Base-by-base conservation (phyloP, 1,284 basidiomycete species). In the Pseudozyma thailandica region DNA sequence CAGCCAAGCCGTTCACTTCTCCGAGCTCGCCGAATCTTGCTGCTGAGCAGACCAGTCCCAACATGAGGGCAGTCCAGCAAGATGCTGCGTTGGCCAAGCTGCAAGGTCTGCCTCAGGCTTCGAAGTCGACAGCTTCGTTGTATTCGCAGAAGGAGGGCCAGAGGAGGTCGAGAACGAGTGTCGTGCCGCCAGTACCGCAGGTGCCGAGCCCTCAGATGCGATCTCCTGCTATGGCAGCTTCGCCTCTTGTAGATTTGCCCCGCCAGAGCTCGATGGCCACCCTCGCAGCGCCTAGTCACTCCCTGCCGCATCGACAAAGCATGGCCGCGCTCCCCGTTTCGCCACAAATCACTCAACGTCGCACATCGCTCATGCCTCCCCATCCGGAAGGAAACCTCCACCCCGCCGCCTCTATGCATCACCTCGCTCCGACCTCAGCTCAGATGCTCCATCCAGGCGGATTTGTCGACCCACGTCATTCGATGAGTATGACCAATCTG, bases 401-500 rank as follows among this genome's bases (percentile, higher is more conserved):
- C 9, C 51, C 47, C 16, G 33, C 66, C 7, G 33, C 45, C 6
- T 54, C 50, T 7, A 63, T 59, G 59, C 66, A 63, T 23, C 52
- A 69, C 16, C 54, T 68, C 26, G 26, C 39, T 33, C 31, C 46
- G 15, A 47, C 42, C 3, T 50, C 47, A 6, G 49, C 53, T 6
- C 39, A 26, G 30, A 52, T 68, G 63, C 43, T 60, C 6, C 23
- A 45, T 5, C 18, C 50, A 33, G 49, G 50, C 39, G 53, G 39
- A 27, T 42, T 30, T 12, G 23, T 27, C 23, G 56, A 57, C n/a
- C 42, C 60, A 10, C 39, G 50, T 1, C 46, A 64, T 16, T 56
- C 61, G 46, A 64, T 71, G 61, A 71, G 68, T 55, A 64, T 57
- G 60, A 71, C 56, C 4, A 64, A 60, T 25, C 38, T 71, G 3